Percentiles rank a stretch among this genome's conserved stretches.
phyloP scores from a whole-genome alignment of 345 rosid species.

The Mallotus nudiflorus region DNA sequence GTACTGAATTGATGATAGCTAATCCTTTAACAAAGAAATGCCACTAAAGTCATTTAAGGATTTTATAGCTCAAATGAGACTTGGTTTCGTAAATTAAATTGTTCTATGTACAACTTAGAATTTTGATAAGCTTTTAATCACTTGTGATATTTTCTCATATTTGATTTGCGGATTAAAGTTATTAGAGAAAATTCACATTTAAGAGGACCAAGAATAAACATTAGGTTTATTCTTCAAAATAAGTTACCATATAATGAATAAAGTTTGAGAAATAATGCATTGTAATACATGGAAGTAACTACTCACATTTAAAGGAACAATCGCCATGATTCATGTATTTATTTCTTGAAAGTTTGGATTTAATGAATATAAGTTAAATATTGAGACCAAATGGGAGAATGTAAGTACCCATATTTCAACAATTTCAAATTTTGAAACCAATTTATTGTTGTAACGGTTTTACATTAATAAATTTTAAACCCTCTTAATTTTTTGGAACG shows the following conservation, averaged over 20 bases:
- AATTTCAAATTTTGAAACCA: no score
- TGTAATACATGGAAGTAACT: not conserved
- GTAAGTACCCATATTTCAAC: no score
- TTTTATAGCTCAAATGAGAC: not conserved
- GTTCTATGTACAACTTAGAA: no score
- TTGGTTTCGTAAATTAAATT: not conserved
- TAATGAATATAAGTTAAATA: no score
- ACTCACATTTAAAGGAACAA: no score
- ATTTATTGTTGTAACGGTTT: no score
- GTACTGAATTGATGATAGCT: not conserved
- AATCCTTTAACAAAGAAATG: slow-evolving; percentile 8
- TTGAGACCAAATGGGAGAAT: not conserved
- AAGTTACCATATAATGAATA: not conserved
- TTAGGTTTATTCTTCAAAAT: not conserved
- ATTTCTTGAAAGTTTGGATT: not conserved
- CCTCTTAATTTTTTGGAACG: no score
- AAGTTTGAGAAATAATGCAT: not conserved
- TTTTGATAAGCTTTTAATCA: not conserved
- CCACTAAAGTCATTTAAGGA: not conserved
- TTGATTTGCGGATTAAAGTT: not conserved
- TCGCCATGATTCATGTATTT: not conserved
- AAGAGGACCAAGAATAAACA: not conserved
- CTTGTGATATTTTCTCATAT: not conserved
- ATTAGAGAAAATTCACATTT: not conserved
- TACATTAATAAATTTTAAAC: no score